Evolutionary conservation across 305 asterid genomes (phyloP), one percentile per base, ranked within the genome.

Genomic region (Fraxinus platypoda): DNA sequence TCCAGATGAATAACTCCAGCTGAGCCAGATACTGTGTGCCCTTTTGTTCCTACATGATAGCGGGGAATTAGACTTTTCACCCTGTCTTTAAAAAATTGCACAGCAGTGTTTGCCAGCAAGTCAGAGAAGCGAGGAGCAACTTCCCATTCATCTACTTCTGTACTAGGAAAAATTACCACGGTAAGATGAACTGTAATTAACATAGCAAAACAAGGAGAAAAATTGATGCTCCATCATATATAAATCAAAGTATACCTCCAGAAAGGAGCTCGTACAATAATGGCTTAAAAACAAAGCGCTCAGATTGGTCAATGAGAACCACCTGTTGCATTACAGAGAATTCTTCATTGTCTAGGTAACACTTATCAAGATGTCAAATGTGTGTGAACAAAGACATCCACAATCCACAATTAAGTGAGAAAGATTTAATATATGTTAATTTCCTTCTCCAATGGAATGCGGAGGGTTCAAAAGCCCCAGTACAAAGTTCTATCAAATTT

Each of bases 71-170:
- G 87, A 77, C 89, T 85, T 81, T 90, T 92, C 80, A 95, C 97
- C 86, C 87, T 89, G 83, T 91, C 99, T 85, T 89, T 91, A 79
- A 91, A 86, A 85, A 95, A 95, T 81, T 89, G 91, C 86, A 94
- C 98, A 8, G 75, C 57, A 7, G 98, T 95, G 84, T 88, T 93
- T 59, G 95, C 93, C 70, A 94, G 92, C 91, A 94, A 91, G 73
- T 95, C 98, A 23, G 92, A 88, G 88, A 95, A 95, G 62, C 90
- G 90, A 82, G 98, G 99, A 88, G 99, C 99, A 85, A 95, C 91
- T 86, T 95, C 99, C 99, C 99, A 95, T 87, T 90, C 89, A 78
- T 95, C 97, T 73, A 94, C 98, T 93, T 95, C 98, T 95, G 97
- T 88, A 88, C 38, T 81, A 79, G 34, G 81, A 80, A 81, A 89